Evolutionary conservation across 139 green algal species (phyloP).

Genomic region (Tetradesmus lagerheimii): DNA sequence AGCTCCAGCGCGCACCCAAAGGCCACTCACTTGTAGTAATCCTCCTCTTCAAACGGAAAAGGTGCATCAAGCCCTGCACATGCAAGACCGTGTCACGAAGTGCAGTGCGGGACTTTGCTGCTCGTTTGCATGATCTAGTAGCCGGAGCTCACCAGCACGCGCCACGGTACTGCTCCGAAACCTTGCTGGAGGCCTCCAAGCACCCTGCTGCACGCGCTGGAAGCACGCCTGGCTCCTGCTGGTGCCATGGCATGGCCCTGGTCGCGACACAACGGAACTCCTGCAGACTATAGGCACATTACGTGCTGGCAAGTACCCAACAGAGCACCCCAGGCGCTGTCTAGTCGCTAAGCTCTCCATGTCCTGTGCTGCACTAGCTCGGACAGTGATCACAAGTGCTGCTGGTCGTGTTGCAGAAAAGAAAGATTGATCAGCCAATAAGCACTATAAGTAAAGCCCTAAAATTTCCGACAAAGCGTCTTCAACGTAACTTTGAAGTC

Average conservation of each 20-base stretch:
- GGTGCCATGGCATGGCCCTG: not conserved
- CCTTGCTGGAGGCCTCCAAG: not conserved
- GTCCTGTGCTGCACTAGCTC: not conserved
- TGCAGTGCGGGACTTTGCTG: not conserved
- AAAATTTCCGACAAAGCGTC: not conserved
- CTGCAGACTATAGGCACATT: not conserved
- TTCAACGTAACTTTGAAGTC: not conserved
- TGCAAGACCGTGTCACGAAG: not conserved
- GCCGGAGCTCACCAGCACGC: not conserved
- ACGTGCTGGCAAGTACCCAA: not conserved
- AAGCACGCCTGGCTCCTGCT: not conserved
- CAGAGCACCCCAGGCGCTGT: not conserved
- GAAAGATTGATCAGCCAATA: not conserved
- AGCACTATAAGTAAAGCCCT: not conserved
- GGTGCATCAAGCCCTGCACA: conserved; percentile 23
- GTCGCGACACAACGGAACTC: not conserved
- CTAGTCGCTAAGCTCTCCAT: not conserved
- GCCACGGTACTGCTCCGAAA: not conserved
- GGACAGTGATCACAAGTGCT: not conserved
- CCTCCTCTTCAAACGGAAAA: conserved; percentile 32
- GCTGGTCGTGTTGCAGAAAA: not conserved
- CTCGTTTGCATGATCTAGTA: not conserved
- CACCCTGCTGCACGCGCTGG: not conserved
- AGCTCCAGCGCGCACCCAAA: not conserved
- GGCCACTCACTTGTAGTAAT: conserved; percentile 37